Evolutionary conservation across 2,329 filamentous ascomycete species (phyloP).

Genomic region (Immersiporthe knoxdaviesiana): DNA sequence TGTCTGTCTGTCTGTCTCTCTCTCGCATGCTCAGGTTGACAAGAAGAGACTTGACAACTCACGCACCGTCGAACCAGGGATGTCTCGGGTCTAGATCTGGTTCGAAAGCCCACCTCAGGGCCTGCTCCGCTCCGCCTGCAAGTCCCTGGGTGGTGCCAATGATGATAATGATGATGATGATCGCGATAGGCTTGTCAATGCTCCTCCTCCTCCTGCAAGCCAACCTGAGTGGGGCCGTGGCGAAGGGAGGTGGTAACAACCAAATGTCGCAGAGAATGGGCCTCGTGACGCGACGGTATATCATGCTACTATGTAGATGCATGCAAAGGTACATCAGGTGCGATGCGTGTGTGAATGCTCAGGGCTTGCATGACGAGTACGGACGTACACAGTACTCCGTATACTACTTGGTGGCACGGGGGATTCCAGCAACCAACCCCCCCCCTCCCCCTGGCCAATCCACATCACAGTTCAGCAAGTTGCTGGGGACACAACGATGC

Average conservation of each 20-base stretch:
- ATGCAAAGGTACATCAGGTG: neutral
- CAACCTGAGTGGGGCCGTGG: neutral
- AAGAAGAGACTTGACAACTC: neutral
- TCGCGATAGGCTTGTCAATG: neutral
- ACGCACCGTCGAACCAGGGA: conserved; percentile 1
- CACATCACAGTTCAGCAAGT: neutral
- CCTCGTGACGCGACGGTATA: neutral
- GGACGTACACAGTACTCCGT: neutral
- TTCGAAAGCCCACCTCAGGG: neutral
- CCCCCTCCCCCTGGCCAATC: too few relatives aligned
- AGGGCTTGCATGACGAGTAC: neutral
- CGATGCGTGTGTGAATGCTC: neutral
- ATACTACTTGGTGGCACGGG: neutral
- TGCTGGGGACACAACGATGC: neutral
- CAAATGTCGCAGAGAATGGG: neutral
- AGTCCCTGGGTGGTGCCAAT: neutral
- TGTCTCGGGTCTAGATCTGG: conserved; percentile 2
- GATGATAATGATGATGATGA: neutral
- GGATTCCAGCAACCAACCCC: neutral
- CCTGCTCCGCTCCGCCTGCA: neutral
- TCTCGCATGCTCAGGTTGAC: neutral
- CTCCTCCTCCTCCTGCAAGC: neutral
- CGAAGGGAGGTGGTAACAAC: neutral
- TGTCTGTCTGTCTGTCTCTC: too few relatives aligned
- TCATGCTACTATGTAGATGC: neutral